These are phyloP conservation scores for Gnetum montanum DNA, from an alignment of 75 land plant species.

Conservation along the genomic window DNA sequence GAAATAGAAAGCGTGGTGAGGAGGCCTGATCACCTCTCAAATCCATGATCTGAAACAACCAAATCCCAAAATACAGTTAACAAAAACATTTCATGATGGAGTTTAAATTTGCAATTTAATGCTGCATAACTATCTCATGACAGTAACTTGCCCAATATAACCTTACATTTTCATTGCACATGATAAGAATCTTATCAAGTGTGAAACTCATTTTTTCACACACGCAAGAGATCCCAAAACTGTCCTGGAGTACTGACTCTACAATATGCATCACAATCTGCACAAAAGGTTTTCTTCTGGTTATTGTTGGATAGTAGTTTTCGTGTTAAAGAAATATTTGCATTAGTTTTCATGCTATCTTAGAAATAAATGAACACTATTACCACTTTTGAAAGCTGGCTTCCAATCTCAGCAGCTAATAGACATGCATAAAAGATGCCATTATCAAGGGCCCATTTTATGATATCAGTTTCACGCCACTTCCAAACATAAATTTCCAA, in stretches of 20 bases:
- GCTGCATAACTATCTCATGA: too few species aligned
- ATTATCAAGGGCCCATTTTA: constrained; percentile 31
- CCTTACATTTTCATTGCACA: too few species aligned
- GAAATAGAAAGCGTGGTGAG: constrained; percentile 48
- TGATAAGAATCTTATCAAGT: constrained; percentile 3
- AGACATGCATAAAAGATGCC: constrained; percentile 21
- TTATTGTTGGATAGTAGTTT: too few species aligned
- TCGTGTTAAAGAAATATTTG: too few species aligned
- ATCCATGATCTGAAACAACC: constrained; percentile 20
- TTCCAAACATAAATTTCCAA: too few species aligned
- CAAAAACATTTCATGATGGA: not conserved
- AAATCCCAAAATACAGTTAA: not conserved
- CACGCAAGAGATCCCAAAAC: constrained; percentile 4
- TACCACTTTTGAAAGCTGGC: constrained; percentile 54
- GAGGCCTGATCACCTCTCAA: constrained; percentile 23
- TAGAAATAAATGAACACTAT: too few species aligned
- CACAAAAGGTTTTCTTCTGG: constrained; percentile 2
- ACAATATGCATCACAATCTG: constrained; percentile 35
- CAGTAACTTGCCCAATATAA: constrained; percentile 12
- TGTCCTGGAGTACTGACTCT: constrained; percentile 20
- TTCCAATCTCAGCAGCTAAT: constrained; percentile 23
- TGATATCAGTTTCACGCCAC: constrained; percentile 19
- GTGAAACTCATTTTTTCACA: constrained; percentile 5
- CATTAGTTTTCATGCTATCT: too few species aligned
- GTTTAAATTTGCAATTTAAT: not conserved